Evolutionary conservation across 106 monocot genomes (phyloP), one percentile per base, ranked within the genome.

Genomic region (Posidonia australis): DNA sequence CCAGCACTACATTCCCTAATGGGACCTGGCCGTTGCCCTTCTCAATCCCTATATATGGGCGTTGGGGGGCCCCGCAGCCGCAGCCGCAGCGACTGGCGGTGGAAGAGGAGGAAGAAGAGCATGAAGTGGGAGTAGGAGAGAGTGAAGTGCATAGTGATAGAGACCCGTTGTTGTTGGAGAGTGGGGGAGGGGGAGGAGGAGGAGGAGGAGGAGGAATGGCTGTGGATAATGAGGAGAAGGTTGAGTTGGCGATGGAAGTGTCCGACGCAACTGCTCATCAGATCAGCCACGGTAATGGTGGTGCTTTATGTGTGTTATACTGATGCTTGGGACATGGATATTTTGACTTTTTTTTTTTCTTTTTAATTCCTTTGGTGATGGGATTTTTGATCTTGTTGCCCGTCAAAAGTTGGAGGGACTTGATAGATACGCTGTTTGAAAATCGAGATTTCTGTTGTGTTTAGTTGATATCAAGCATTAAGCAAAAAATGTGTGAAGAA

Each of bases 231-330:
- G 67, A 78, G 32, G 67, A 76, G 64, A 65, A 29, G 9, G 18
- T 22, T n/a, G 18, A 24, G 32, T 26, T 44, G 63, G 29, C 32
- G 14, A 72, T 25, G 24, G 3, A 71, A 12, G 81, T 63, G 16
- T 74, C 83, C 17, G 83, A 86, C 1, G 93, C 67, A 12, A 94
- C 93, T 2, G 86, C 86, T 62, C 89, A 94, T 48, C 86, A 94
- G 80, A 94, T 94, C 27, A 84, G 93, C 73, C 26, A 44, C 29
- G 76, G 69, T 69, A 23, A 54, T 13, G 13, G 9, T 22, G 14
- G 0, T 10, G 9, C 13, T 20, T 9, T 69, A 0, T 20, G 27
- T 10, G 18, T 47, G 46, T 41, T 0, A 19, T 16, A 3, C 17
- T 46, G 42, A 11, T 17, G n/a, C 10, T 0, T 14, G 19, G 2